Percentiles rank a stretch among this genome's conserved stretches.
phyloP scores from a whole-genome alignment of 2,329 filamentous ascomycete species.

The Monosporascus sp. region DNA sequence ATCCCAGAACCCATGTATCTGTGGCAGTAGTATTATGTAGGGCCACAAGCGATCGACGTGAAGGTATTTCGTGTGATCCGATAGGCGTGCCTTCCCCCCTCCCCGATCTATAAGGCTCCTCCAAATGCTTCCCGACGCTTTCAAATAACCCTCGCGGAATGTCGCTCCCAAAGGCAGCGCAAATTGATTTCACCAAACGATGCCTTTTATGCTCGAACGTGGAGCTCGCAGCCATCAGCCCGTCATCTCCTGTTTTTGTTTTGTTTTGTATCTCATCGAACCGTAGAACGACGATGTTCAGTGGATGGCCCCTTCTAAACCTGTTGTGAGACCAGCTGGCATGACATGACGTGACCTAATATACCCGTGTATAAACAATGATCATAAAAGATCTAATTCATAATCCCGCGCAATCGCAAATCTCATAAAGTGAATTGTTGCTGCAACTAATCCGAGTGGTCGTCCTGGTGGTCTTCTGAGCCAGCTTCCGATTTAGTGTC shows the following conservation, averaged over 20 bases:
- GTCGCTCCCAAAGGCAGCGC: slow-evolving; percentile 17
- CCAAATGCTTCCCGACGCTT: slow-evolving; percentile 20
- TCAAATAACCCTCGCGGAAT: slow-evolving; percentile 19
- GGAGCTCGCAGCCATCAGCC: slow-evolving; percentile 6
- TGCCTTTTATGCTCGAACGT: slow-evolving; percentile 15
- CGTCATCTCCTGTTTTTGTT: slow-evolving; percentile 10
- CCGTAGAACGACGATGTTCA: slow-evolving; percentile 14
- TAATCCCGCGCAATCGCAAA: slow-evolving; percentile 16
- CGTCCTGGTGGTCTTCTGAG: slow-evolving; percentile 58
- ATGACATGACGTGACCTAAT: slow-evolving; percentile 16
- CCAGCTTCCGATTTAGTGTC: slow-evolving; percentile 60
- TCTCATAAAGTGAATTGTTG: slow-evolving; percentile 8
- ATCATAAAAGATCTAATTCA: slow-evolving; percentile 20
- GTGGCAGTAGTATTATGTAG: slow-evolving; percentile 13
- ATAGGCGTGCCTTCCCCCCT: slow-evolving; percentile 18
- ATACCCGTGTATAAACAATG: slow-evolving; percentile 14
- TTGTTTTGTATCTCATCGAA: slow-evolving; percentile 15
- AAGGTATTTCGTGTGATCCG: slow-evolving; percentile 20
- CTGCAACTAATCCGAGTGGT: slow-evolving; percentile 49
- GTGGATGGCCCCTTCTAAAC: slow-evolving; percentile 17
- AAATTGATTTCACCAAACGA: slow-evolving; percentile 7
- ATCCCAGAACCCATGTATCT: slow-evolving; percentile 14
- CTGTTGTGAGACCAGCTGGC: slow-evolving; percentile 12
- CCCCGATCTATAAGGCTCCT: slow-evolving; percentile 22
- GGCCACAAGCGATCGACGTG: slow-evolving; percentile 20